Evolutionary conservation across 352 stramenopile genomes (phyloP).

Genomic region (Pythium grandisporangium): DNA sequence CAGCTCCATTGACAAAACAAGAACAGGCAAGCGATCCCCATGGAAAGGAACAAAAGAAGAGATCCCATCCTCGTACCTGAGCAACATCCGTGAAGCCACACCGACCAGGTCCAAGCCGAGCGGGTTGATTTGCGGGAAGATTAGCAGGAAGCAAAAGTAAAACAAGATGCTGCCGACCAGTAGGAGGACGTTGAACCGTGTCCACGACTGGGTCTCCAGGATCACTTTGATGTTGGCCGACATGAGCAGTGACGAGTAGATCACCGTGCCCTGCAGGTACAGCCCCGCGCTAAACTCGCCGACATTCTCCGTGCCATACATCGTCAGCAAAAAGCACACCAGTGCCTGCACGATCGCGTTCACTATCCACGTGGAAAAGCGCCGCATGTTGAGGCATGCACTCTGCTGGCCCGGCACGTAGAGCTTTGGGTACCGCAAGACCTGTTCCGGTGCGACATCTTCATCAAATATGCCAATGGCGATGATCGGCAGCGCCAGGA

Average conservation of each 20-base stretch:
- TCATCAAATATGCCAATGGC: conserved; percentile 77
- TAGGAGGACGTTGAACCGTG: conserved; percentile 49
- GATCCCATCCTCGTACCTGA: too few species aligned
- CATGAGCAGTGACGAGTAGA: conserved; percentile 69
- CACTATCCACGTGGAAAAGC: conserved; percentile 49
- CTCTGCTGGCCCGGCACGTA: conserved; percentile 56
- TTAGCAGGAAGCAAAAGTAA: conserved; percentile 55
- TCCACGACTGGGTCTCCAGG: conserved; percentile 71
- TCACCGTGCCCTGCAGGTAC: conserved; percentile 55
- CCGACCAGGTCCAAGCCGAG: conserved; percentile 45
- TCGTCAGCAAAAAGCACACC: conserved; percentile 48
- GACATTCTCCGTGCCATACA: conserved; percentile 30
- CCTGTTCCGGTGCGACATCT: conserved; percentile 54
- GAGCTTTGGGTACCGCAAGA: conserved; percentile 44
- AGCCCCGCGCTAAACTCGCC: conserved; percentile 22
- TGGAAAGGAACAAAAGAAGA: too few species aligned
- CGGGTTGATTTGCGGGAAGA: conserved; percentile 39
- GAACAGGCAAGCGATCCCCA: background rate
- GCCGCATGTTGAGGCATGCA: conserved; percentile 51
- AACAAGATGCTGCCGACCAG: conserved; percentile 44
- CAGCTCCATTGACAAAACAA: background rate
- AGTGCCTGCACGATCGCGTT: conserved; percentile 60
- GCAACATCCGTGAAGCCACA: conserved; percentile 42
- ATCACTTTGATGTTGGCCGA: conserved; percentile 71
- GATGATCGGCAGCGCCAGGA: conserved; percentile 85